Base-by-base conservation (phyloP, 306 rosid genomes). In the Argentina anserina region DNA sequence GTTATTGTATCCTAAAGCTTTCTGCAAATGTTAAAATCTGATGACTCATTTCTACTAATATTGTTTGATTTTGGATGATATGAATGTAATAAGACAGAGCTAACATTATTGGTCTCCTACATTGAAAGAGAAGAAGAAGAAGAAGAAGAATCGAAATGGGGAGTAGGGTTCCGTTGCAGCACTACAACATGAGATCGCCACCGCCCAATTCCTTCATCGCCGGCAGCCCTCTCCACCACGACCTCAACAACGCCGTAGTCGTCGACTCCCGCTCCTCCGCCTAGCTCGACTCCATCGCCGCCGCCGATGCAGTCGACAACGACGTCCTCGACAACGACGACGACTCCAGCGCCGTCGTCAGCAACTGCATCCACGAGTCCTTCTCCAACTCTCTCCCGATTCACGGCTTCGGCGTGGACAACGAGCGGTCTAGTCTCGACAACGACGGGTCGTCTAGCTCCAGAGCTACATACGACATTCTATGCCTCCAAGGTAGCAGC, bases 81-180 rank as follows among this genome's bases (percentile, higher is more conserved):
- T n/a, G n/a, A n/a, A n/a, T n/a, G n/a, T n/a, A n/a, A n/a, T n/a
- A n/a, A n/a, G n/a, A n/a, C n/a, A n/a, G n/a, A n/a, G n/a, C n/a
- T n/a, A n/a, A n/a, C n/a, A n/a, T n/a, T n/a, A n/a, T n/a, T n/a
- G n/a, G n/a, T n/a, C n/a, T n/a, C n/a, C n/a, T n/a, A n/a, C n/a
- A n/a, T 7, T 29, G 34, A 6, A 50, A 25, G 4, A 42, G 33
- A 8, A 42, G 40, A 29, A 33, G 34, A 26, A n/a, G n/a, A n/a
- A 33, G 15, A 41, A 5, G 69, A 23, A 63, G 69, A 43, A 39
- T 39, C 17, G 31, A 37, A 72, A 49, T 93, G 98, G 86, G 86
- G 75, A 61, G 87, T 65, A 90, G 97, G 89, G 90, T 87, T 89
- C 97, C 97, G 66, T 89, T 88, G 36, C 96, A 90, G 81, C 97